These are phyloP conservation scores for Saururus chinensis DNA, from an alignment of 164 flowering plant genomes.

Conservation along the genomic window DNA sequence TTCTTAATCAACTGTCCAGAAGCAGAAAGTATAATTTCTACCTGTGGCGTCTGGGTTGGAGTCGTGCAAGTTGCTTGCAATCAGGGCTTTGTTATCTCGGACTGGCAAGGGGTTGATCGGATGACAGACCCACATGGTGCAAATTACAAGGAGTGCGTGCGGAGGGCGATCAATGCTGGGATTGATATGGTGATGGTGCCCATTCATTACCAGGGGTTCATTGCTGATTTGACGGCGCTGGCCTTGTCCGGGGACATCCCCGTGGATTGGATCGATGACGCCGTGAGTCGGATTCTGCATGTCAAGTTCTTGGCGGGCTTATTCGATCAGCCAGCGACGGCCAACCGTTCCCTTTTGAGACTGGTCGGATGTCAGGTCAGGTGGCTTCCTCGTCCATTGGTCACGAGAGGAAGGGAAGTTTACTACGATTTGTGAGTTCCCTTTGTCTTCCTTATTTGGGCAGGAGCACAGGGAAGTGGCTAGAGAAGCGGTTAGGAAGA, in stretches of 20 bases:
- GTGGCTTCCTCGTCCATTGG: not conserved
- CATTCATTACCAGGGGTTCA: slow-evolving; percentile 9
- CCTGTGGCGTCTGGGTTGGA: too few relatives aligned
- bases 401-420: not conserved
- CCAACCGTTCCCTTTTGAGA: slow-evolving; percentile 18
- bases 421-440: too few relatives aligned
- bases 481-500: slow-evolving; percentile 28
- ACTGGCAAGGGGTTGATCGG: slow-evolving; percentile 23
- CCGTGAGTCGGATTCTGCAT: slow-evolving; percentile 25
- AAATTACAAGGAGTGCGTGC: slow-evolving; percentile 16
- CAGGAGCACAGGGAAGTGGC: slow-evolving; percentile 28
- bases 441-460: too few relatives aligned
- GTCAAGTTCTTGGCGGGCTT: slow-evolving; percentile 27
- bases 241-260: slow-evolving; percentile 15
- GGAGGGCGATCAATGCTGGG: slow-evolving; percentile 20
- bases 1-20: too few relatives aligned
- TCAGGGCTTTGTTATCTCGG: slow-evolving; percentile 28
- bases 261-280: slow-evolving; percentile 22
- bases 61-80: not conserved
- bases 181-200: slow-evolving; percentile 35
- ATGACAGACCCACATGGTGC: slow-evolving; percentile 6
- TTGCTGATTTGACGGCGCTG: slow-evolving; percentile 10
- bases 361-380: slow-evolving; percentile 20
- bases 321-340: slow-evolving; percentile 28
- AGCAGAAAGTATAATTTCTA: too few relatives aligned